Conservation (phyloP, 2,329 filamentous ascomycete genomes). For the Talaromyces sp. region DNA sequence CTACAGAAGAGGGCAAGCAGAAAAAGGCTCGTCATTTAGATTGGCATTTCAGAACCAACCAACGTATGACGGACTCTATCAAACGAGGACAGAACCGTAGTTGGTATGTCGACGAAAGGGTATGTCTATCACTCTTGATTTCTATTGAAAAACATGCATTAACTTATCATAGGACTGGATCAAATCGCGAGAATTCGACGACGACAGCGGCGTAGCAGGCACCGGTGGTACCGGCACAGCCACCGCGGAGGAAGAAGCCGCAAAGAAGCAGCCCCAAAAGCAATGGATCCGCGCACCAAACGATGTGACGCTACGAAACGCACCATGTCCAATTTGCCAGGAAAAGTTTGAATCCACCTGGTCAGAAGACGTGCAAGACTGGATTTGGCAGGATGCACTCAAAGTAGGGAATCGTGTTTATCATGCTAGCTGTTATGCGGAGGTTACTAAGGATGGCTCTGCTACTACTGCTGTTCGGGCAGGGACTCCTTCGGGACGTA, state of each 20-base stretch:
- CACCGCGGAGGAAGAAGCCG: conserved; percentile 39
- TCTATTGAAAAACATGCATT: background rate
- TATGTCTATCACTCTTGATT: conserved; percentile 49
- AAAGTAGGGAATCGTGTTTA: conserved; percentile 77
- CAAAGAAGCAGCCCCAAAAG: conserved; percentile 59
- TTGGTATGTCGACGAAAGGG: conserved; percentile 87
- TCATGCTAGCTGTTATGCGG: conserved; percentile 84
- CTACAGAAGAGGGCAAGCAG: conserved; percentile 72
- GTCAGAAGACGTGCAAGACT: conserved; percentile 91
- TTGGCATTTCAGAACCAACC: conserved; percentile 96
- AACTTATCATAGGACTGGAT: conserved; percentile 72
- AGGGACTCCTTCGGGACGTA: conserved; percentile 42
- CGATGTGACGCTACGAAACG: conserved; percentile 70
- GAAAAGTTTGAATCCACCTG: conserved; percentile 91
- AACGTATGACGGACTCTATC: conserved; percentile 79
- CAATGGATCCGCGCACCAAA: conserved; percentile 83
- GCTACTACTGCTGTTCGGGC: conserved; percentile 27
- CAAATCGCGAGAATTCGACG: conserved; percentile 74
- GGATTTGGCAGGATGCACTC: conserved; percentile 91
- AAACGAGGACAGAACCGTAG: conserved; percentile 86
- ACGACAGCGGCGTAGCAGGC: conserved; percentile 53
- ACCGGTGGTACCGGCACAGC: conserved; percentile 41
- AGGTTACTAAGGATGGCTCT: conserved; percentile 68
- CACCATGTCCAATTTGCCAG: conserved; percentile 88
- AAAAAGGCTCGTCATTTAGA: conserved; percentile 92